Conservation (phyloP, 2,329 filamentous ascomycete genomes). For the Fusarium nisikadoi region DNA sequence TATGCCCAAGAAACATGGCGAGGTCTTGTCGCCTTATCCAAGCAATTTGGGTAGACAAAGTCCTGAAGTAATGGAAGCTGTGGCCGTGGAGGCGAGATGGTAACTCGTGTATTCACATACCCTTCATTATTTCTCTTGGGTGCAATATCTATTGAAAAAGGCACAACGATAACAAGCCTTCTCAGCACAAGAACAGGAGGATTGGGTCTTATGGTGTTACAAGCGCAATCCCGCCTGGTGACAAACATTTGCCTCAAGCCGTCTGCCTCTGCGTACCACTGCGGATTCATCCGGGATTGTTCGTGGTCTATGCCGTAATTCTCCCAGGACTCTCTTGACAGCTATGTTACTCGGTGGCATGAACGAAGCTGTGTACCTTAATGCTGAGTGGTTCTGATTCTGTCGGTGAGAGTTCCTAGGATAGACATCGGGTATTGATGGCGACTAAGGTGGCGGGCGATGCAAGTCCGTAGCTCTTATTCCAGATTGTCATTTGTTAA, state of each 20-base stretch:
- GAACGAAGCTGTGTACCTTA: constrained; percentile 5
- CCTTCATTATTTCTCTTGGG: neutral
- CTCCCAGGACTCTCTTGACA: constrained; percentile 32
- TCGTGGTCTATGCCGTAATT: constrained; percentile 33
- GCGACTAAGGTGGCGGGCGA: neutral
- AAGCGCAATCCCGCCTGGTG: constrained; percentile 27
- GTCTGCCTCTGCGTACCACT: constrained; percentile 29
- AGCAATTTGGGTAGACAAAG: neutral
- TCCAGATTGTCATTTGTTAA: neutral
- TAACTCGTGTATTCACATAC: neutral
- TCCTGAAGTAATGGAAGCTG: neutral
- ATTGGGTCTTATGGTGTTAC: constrained; percentile 20
- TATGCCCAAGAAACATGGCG: neutral
- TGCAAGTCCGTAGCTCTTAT: neutral
- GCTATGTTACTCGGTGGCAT: constrained; percentile 8
- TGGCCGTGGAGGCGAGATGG: neutral
- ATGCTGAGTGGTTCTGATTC: neutral
- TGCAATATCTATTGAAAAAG: neutral
- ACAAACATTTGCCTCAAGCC: constrained; percentile 41
- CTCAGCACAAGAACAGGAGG: neutral
- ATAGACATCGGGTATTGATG: neutral
- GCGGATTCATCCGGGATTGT: constrained; percentile 25
- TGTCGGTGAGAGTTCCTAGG: neutral
- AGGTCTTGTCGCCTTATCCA: neutral
- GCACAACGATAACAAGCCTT: neutral